Conservation (phyloP, 2,329 filamentous ascomycete genomes). For the Ceratocystis diversiconidia region DNA sequence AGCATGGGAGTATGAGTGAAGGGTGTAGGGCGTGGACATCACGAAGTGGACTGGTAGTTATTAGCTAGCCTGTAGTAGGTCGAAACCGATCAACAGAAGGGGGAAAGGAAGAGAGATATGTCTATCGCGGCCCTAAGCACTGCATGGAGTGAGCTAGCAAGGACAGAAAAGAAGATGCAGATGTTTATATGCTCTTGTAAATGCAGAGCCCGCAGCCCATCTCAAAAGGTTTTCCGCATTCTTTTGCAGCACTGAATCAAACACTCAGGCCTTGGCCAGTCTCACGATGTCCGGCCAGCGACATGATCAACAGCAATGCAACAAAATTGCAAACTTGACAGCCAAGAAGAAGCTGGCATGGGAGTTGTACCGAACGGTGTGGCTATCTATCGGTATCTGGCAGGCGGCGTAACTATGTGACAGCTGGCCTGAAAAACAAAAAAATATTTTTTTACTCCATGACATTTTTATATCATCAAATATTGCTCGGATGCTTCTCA, state of each 20-base stretch:
- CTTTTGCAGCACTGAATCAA: not conserved
- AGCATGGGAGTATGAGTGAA: not conserved
- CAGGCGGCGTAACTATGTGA: not conserved
- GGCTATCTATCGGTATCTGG: no score
- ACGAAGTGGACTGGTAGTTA: not conserved
- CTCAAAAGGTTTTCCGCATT: no score
- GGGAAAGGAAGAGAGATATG: no score
- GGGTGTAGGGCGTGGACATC: not conserved
- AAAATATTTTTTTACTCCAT: not conserved
- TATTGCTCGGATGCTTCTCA: conserved; percentile 3
- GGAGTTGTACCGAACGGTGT: not conserved
- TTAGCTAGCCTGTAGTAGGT: no score
- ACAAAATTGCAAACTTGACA: not conserved
- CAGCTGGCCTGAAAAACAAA: not conserved
- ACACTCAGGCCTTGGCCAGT: not conserved
- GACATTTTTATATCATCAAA: not conserved
- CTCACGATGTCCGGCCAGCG: not conserved
- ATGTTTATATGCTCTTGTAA: no score
- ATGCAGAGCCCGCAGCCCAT: no score
- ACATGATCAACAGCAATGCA: not conserved
- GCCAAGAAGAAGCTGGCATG: not conserved
- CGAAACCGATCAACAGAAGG: no score
- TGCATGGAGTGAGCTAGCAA: no score
- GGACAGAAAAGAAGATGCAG: no score
- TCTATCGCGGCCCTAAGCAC: no score